Conservation (phyloP, 106 monocot genomes). For the Acanthochlamys bracteata region DNA sequence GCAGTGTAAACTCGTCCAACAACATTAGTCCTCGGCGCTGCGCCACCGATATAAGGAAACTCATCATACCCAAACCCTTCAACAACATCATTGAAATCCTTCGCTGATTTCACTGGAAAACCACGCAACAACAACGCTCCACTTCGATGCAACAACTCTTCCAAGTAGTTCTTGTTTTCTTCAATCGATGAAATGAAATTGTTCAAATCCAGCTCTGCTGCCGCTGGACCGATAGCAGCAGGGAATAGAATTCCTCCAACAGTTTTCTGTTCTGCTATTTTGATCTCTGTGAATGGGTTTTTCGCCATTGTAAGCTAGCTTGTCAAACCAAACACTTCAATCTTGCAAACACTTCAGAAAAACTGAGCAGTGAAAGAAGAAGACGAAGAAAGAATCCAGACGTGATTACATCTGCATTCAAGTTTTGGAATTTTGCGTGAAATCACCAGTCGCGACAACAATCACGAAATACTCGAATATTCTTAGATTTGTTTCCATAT, state of each 20-base stretch:
- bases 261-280: slow-evolving; percentile 41
- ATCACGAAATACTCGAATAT: no score
- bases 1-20: slow-evolving; percentile 89
- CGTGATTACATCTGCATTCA: no score
- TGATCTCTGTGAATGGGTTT: slow-evolving; percentile 28
- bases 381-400: no score
- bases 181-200: slow-evolving; percentile 29
- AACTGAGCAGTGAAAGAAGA: no score
- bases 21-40: slow-evolving; percentile 76
- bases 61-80: slow-evolving; percentile 79
- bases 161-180: slow-evolving; percentile 31
- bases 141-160: slow-evolving; percentile 37
- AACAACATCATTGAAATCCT: slow-evolving; percentile 62
- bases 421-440: no score
- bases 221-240: slow-evolving; percentile 31
- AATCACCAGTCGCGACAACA: not conserved
- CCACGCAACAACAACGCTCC: slow-evolving; percentile 73
- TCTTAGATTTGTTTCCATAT: no score
- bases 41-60: slow-evolving; percentile 79
- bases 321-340: no score
- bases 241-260: slow-evolving; percentile 48
- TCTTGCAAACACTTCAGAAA: no score
- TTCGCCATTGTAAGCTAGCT: not conserved
- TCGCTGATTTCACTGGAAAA: slow-evolving; percentile 47
- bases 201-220: slow-evolving; percentile 14